Evolutionary conservation across 148 eudicot genomes (phyloP).

Genomic region (Amaranthus cruentus): DNA sequence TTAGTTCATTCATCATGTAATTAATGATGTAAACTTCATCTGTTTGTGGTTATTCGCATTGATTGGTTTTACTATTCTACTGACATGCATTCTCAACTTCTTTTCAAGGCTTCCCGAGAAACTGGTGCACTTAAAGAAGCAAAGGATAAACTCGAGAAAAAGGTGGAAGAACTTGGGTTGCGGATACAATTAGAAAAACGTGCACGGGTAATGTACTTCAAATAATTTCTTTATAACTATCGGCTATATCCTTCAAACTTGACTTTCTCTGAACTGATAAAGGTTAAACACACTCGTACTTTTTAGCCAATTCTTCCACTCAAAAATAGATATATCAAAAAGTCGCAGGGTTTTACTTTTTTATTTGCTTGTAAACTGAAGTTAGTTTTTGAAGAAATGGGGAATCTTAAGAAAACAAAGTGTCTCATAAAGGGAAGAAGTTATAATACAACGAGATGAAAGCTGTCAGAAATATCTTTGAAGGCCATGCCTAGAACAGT

Average conservation of each 20-base stretch:
- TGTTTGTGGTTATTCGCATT: neutral
- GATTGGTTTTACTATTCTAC: neutral
- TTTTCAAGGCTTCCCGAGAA: slow-evolving; percentile 72
- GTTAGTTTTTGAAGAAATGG: neutral
- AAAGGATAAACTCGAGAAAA: slow-evolving; percentile 84
- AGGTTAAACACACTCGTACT: slow-evolving; percentile 1
- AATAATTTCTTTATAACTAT: neutral
- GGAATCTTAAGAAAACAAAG: neutral
- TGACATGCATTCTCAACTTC: slow-evolving; percentile 18
- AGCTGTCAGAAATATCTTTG: neutral
- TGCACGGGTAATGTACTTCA: slow-evolving; percentile 54
- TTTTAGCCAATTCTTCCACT: neutral
- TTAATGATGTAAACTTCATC: no score
- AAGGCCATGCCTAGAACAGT: neutral
- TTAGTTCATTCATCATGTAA: no score
- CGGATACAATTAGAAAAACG: slow-evolving; percentile 83
- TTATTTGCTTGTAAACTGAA: no score
- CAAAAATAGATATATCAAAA: neutral
- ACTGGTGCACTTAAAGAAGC: slow-evolving; percentile 82
- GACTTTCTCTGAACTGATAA: slow-evolving; percentile 3
- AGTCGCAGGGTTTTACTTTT: no score
- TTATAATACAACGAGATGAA: neutral
- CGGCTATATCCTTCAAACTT: neutral
- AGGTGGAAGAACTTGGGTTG: slow-evolving; percentile 78
- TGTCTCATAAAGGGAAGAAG: neutral